Base-by-base conservation (phyloP, 306 rosid species). In the Medicago ruthenica region DNA sequence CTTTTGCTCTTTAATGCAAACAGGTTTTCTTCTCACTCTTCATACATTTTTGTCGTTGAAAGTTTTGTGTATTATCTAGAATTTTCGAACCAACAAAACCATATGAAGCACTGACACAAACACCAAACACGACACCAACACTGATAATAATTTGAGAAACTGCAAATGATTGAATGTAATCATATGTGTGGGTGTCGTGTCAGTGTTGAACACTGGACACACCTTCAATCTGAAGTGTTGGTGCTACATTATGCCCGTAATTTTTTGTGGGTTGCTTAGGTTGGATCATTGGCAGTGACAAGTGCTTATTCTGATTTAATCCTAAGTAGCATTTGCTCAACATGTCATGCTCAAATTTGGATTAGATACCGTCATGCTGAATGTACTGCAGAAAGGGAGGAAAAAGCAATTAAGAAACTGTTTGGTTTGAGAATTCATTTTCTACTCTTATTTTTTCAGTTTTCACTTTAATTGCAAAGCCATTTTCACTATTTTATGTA, bases 21-120 rank as follows among this genome's bases (percentile, higher is more conserved):
- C 71, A 86, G 93, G 96, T 93, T 75, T 54, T 70, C 71, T 79
- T 74, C 70, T 71, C 70, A 76, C 76, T 67, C 83, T 59, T 78
- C 31, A 17, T 75, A 57, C 61, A 34, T n/a, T 34, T 64, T 78
- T 55, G 61, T 36, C 9, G 11, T 36, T 6, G 3, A 8, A 42
- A 31, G 18, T 41, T 69, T 13, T 34, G 37, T 1, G 37, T 5
- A 34, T 34, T 34, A 34, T 22, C n/a, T 76, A 36, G 24, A 71
- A 18, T 62, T 53, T 53, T 45, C 9, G 4, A 17, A 34, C 75
- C 63, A 8, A 18, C 12, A 57, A 65, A 73, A 66, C 63, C 53
- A 72, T 50, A 59, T 60, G 67, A 60, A 60, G 9, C 17, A 60
- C 41, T 2, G n/a, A 24, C 18, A 24, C 11, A 2, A 1, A 14